A percentile compares a stretch with the other conserved stretches of the same genome.
Conservation (phyloP, 164 flowering plant species). For the Stephania cephalantha region DNA sequence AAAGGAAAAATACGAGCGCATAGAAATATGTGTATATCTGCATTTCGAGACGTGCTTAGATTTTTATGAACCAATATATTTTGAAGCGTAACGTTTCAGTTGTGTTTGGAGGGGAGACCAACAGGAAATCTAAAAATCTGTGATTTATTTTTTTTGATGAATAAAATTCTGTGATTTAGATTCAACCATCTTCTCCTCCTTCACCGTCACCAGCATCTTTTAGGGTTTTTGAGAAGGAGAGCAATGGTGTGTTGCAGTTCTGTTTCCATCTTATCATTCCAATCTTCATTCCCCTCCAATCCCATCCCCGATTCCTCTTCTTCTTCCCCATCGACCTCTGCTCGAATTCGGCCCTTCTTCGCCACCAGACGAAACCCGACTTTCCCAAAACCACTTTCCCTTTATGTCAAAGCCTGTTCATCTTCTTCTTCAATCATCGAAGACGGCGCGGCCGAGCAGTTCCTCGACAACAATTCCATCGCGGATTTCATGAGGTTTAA, state of each 20-base stretch:
- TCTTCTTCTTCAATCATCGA: constrained; percentile 19
- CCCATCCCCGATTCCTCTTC: constrained; percentile 22
- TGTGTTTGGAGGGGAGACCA: too few relatives aligned
- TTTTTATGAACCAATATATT: too few relatives aligned
- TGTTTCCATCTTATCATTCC: constrained; percentile 29
- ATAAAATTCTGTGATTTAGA: not conserved
- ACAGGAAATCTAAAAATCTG: too few relatives aligned
- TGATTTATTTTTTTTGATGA: too few relatives aligned
- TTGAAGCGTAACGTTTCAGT: too few relatives aligned
- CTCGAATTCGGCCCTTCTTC: constrained; percentile 10
- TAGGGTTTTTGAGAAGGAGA: not conserved
- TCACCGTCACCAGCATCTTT: not conserved
- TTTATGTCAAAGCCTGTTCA: constrained; percentile 14
- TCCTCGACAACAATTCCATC: constrained; percentile 54
- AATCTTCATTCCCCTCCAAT: constrained; percentile 27
- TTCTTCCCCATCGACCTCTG: constrained; percentile 10
- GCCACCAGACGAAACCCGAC: constrained; percentile 13
- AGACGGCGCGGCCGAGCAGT: constrained; percentile 47
- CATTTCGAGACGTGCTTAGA: too few relatives aligned
- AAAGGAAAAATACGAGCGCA: too few relatives aligned
- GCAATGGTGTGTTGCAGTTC: constrained; percentile 36
- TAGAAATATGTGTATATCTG: too few relatives aligned
- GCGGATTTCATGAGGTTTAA: constrained; percentile 90
- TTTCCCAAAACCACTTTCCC: not conserved
- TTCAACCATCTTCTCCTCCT: too few relatives aligned